phyloP scores from a whole-genome alignment of 768 basidiomycete species.

The Dendrothele bispora region DNA sequence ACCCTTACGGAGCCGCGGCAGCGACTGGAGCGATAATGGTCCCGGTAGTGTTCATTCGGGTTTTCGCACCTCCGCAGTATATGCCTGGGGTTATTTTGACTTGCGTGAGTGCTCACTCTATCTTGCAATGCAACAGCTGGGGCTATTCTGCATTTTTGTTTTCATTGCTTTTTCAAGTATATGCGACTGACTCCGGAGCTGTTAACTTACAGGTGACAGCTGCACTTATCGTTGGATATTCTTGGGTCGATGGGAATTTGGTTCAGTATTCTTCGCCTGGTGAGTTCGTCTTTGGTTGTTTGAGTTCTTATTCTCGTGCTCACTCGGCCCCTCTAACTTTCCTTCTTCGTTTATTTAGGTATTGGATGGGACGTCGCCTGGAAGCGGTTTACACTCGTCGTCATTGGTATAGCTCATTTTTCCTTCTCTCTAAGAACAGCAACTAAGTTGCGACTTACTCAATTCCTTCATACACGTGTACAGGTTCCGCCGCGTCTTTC shows the following conservation, averaged over 20 bases:
- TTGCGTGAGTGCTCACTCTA: conserved; percentile 40
- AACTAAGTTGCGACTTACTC: too few species aligned
- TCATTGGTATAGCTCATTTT: conserved; percentile 37
- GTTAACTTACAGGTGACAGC: conserved; percentile 41
- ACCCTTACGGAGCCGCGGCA: conserved; percentile 53
- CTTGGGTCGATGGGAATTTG: conserved; percentile 56
- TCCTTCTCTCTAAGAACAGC: not conserved
- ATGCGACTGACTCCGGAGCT: too few species aligned
- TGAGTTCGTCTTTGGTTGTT: conserved; percentile 2
- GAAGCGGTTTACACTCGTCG: conserved; percentile 48
- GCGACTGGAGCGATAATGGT: conserved; percentile 45
- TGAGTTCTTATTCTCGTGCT: not conserved
- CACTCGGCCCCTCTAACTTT: too few species aligned
- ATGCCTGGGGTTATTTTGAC: conserved; percentile 36
- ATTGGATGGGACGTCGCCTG: conserved; percentile 54
- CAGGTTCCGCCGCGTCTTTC: conserved; percentile 51
- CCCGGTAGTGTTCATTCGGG: conserved; percentile 48
- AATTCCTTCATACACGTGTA: not conserved
- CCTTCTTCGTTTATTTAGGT: conserved; percentile 3
- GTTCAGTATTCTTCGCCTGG: conserved; percentile 46
- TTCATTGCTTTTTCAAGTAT: too few species aligned
- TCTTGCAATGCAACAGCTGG: too few species aligned
- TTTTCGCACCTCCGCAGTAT: conserved; percentile 43
- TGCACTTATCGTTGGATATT: conserved; percentile 36
- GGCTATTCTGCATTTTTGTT: too few species aligned